These are phyloP conservation scores for Protomyces inundatus DNA, from an alignment of 1,139 yeast species.

Conservation along the genomic window DNA sequence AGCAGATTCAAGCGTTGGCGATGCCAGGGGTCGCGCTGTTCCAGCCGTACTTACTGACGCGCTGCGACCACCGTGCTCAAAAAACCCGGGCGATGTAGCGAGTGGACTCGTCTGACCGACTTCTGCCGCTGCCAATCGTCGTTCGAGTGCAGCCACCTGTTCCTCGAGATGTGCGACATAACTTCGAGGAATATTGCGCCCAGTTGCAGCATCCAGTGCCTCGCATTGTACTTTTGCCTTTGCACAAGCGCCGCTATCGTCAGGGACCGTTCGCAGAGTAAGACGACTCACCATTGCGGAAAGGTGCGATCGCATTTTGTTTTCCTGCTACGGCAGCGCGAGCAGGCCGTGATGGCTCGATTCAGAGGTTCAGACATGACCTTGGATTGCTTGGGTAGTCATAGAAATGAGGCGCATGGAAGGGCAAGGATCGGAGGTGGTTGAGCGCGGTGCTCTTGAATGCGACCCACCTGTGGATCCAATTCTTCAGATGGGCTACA, in stretches of 20 bases:
- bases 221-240: constrained; percentile 47
- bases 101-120: constrained; percentile 8
- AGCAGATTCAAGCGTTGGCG: constrained; percentile 50
- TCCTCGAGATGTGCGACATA: constrained; percentile 72
- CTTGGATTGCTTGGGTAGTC: background rate
- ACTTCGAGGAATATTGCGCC: constrained; percentile 72
- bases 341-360: constrained; percentile 53
- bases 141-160: constrained; percentile 53
- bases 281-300: constrained; percentile 71
- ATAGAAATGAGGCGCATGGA: background rate
- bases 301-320: constrained; percentile 78
- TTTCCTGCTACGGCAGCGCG: constrained; percentile 71
- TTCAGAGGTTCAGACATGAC: constrained; percentile 3
- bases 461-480: no score
- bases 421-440: background rate
- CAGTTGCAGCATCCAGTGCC: constrained; percentile 81
- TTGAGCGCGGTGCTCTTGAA: no score
- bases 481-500: no score
- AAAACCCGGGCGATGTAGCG: background rate
- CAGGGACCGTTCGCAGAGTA: constrained; percentile 49
- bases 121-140: constrained; percentile 41
- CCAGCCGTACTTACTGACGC: constrained; percentile 34
- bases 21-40: constrained; percentile 31
- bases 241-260: constrained; percentile 38
- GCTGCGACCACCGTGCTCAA: constrained; percentile 34